Base-by-base conservation (phyloP, 2,329 filamentous ascomycete genomes). In the Neofusicoccum sp. region DNA sequence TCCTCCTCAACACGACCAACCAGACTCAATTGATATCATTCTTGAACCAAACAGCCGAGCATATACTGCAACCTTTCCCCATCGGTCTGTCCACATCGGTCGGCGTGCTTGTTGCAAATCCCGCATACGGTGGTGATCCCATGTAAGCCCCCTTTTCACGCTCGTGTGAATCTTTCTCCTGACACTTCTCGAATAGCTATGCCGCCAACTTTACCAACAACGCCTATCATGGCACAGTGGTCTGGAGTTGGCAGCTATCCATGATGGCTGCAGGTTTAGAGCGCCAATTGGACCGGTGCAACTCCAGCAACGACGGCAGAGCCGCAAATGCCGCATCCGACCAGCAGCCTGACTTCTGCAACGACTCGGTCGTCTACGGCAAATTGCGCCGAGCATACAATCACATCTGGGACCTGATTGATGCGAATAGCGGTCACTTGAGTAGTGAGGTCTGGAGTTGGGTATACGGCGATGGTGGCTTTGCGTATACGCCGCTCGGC, bases 211-310 rank as follows among this genome's bases (percentile, higher is more conserved):
- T 82, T 63, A 83, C 82, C 0, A 83, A 79, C n/a, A 75, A 76
- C 3, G 83, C 81, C 0, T 89, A 86, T 64, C 85, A 88, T 61
- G 86, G 85, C 0, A 86, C 85, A 0, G 85, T 89, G 0, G 76
- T 89, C 1, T 88, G 85, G 86, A 80, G 79, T 45, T 89, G 85
- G 84, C 85, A 84, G 59, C 73, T 88, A 3, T 80, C 84, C 0
- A 86, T 88, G 80, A 86, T 88, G 82, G 85, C 82, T 0, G 79
- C 79, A 8, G 86, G 86, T 0, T 70, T 89, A 0, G 80, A 85
- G 60, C 71, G 78, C 2, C 86, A 88, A 65, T 76, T 88, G 4
- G 78, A 68, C 1, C 77, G 85, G 1, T 89, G 84, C 68, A 65
- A 70, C 12, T 16, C 40, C 6, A 20, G n/a, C n/a, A n/a, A n/a